Conservation (phyloP, 768 basidiomycete genomes). For the Pisolithus microcarpus region DNA sequence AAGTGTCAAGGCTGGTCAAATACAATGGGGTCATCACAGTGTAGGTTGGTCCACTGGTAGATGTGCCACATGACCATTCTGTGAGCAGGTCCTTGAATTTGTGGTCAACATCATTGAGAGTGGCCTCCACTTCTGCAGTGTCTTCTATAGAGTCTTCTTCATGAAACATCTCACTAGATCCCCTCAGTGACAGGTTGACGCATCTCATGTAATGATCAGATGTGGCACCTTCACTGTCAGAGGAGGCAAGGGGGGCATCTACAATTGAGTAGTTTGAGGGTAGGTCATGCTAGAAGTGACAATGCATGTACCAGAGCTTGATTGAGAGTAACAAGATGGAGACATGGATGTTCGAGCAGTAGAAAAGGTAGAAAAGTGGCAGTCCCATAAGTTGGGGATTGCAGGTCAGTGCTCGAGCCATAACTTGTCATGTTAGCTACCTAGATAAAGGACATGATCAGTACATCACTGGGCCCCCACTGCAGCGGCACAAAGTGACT, state of each 20-base stretch:
- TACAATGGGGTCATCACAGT: conserved; percentile 28
- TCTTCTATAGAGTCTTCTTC: conserved; percentile 46
- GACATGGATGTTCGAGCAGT: conserved; percentile 49
- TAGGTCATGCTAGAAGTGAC: neutral
- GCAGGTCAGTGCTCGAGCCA: conserved; percentile 34
- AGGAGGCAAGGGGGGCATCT: conserved; percentile 46
- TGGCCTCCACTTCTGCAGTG: conserved; percentile 55
- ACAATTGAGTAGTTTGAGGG: conserved; percentile 3
- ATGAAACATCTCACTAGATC: conserved; percentile 48
- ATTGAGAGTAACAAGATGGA: conserved; percentile 54
- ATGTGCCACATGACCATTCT: conserved; percentile 50
- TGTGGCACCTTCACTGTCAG: conserved; percentile 39
- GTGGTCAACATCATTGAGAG: conserved; percentile 59
- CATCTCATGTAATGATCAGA: conserved; percentile 45
- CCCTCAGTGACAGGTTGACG: conserved; percentile 47
- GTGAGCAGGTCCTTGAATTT: conserved; percentile 60
- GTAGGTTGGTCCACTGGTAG: conserved; percentile 24
- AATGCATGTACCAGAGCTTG: conserved; percentile 42
- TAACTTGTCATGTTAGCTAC: conserved; percentile 31
- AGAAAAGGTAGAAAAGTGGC: conserved; percentile 47
- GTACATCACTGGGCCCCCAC: conserved; percentile 19
- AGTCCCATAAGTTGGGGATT: conserved; percentile 60
- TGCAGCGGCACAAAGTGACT: neutral
- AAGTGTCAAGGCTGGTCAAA: conserved; percentile 33
- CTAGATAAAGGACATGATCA: conserved; percentile 10